Base-by-base conservation (phyloP, 192 early-diverging fungal species). In the Haplosporangium gracile region DNA sequence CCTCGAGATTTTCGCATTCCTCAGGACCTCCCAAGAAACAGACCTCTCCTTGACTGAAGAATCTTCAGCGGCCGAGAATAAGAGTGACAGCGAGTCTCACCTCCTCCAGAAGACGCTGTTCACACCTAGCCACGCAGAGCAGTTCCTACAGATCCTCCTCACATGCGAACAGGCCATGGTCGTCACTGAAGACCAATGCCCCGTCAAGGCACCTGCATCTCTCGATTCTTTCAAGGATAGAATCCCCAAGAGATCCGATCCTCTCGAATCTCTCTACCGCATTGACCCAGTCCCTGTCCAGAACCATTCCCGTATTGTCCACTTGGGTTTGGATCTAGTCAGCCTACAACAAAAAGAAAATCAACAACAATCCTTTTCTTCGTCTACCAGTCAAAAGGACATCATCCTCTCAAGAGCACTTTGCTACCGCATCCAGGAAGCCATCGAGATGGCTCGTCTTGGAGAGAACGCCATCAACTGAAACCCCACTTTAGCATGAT, bases 151-250 rank as follows among this genome's bases (percentile, higher is more conserved):
- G 47, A 36, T 81, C 29, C 29, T 86, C 57, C 16, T 55, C 55
- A 24, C 65, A 9, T 86, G 84, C 70, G 84, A 86, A 68, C 84
- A 81, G 40, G 76, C 16, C n/a, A 78, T 86, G 84, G 53, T 74
- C 5, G 68, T 86, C 29, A 39, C 65, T 5, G 45, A 29, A 29
- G 84, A 86, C 2, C 79, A 86, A n/a, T 74, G 79, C 29, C 79
- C 84, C 47, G 79, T 78, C 32, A 72, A 53, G 45, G 60, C 65
- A 24, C 76, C 79, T 8, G 65, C 16, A 51, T 43, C 74, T 24
- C 68, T 26, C 5, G 22, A 49, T 2, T 79, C 57, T 11, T 42
- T 81, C 51, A 38, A 72, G 49, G 47, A 76, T 5, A 63, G 5
- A 36, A 55, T 49, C 0, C 84, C 84, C 29, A 77, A 63, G n/a